Base-by-base conservation (phyloP, 2,329 filamentous ascomycete genomes). In the Talaromyces sp. region DNA sequence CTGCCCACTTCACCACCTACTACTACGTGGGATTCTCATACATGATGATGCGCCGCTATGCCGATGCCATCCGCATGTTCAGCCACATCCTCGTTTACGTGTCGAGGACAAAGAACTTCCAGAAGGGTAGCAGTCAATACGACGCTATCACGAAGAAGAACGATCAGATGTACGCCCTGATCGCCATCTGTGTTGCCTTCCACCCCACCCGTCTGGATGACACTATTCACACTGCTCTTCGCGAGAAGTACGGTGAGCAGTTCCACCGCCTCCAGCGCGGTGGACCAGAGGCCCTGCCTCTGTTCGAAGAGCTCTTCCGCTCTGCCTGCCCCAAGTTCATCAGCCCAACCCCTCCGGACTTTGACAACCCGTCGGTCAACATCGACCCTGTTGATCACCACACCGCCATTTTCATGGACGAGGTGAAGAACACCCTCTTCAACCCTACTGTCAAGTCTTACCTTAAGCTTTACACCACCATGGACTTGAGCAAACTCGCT, bases 11-110 rank as follows among this genome's bases (percentile, higher is more conserved):
- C 82, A 97, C 93, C 68, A 99, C 94, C 66, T 99, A 97, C 86
- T 99, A 99, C 87, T 97, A 97, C 77, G 93, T 99, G 65, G 94
- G 94, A 69, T 99, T 99, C 87, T 96, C 91, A 68, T 99, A 99
- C 88, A 97, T 99, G 93, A 99, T 99, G 94, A 96, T 97, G 91
- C 92, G 94, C 81, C 91, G 94, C 75, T 99, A 99, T 77, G 91
- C 92, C 79, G 94, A 99, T 79, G 94, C 94, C 77, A 97, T 99
- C 81, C 92, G 93, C 84, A 96, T 97, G 89, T 99, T 99, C 87
- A 96, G 91, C 84, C 94, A 99, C 85, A 99, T 99, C 78, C 87
- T 99, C 70, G 89, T 99, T 80, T 99, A 97, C 80, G 92, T 99
- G 67, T 96, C 92, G 68, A 85, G 94, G 72, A 99, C 94, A 74